These are phyloP conservation scores for Dryas alaskensis DNA, from an alignment of 306 rosid genomes.

Conservation along the genomic window DNA sequence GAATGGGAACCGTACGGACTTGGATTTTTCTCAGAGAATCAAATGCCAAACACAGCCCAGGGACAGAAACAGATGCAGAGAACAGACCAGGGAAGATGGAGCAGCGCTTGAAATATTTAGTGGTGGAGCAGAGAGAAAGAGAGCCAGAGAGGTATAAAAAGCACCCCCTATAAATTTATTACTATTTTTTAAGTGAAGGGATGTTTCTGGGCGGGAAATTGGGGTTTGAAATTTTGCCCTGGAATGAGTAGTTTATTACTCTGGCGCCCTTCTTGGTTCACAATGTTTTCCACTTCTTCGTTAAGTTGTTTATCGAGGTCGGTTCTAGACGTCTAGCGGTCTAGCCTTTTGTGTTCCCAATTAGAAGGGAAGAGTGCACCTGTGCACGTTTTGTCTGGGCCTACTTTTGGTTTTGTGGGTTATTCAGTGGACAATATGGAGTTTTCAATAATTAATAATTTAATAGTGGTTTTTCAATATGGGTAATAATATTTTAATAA, in stretches of 20 bases:
- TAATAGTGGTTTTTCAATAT: no score
- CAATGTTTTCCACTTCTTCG: neutral
- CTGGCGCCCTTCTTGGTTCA: neutral
- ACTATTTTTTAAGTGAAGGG: neutral
- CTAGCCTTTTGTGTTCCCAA: neutral
- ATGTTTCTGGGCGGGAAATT: conserved; percentile 61
- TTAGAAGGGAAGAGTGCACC: neutral
- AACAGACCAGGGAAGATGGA: conserved; percentile 20
- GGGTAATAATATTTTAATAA: no score
- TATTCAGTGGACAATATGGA: neutral
- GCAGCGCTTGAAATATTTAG: neutral
- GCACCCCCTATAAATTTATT: neutral
- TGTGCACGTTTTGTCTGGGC: conserved; percentile 7
- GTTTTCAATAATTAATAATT: no score
- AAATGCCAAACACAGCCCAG: neutral
- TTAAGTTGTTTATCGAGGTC: neutral
- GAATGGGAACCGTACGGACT: neutral
- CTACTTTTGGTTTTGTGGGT: neutral
- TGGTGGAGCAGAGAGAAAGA: neutral
- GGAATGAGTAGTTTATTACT: conserved; percentile 26
- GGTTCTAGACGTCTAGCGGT: no score
- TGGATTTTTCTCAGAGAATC: conserved; percentile 2
- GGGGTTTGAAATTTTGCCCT: conserved; percentile 10
- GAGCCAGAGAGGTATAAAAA: conserved; percentile 3
- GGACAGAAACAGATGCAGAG: neutral